These are phyloP conservation scores for Kodamaea kakaduensis DNA, from an alignment of 805 yeast species.

Conservation along the genomic window DNA sequence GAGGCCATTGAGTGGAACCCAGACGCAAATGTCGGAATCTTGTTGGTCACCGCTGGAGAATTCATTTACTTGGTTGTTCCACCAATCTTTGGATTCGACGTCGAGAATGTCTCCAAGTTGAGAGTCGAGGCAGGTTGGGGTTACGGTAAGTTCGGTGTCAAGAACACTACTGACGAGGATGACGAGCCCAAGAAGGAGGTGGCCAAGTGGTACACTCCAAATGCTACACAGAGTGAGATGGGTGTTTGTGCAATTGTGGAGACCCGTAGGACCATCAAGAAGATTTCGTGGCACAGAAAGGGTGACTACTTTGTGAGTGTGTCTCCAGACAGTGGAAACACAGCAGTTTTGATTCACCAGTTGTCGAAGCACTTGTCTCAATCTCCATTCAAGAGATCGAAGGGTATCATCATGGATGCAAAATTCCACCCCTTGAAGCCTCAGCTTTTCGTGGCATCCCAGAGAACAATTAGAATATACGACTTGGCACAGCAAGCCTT, in stretches of 20 bases:
- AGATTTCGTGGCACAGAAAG: constrained; percentile 90
- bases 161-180: constrained; percentile 31
- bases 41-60: constrained; percentile 84
- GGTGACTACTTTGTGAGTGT: constrained; percentile 96
- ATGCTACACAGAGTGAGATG: constrained; percentile 48
- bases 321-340: constrained; percentile 88
- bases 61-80: constrained; percentile 76
- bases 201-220: constrained; percentile 83
- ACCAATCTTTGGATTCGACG: constrained; percentile 83
- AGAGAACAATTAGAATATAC: constrained; percentile 85
- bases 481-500: constrained; percentile 83
- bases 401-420: constrained; percentile 94
- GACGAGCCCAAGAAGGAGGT: constrained; percentile 43
- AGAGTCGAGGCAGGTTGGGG: constrained; percentile 91
- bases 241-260: constrained; percentile 76
- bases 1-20: constrained; percentile 92
- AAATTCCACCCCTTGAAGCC: constrained; percentile 97
- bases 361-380: constrained; percentile 91
- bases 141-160: constrained; percentile 60
- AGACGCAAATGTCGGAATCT: constrained; percentile 61
- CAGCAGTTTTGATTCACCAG: constrained; percentile 92
- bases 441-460: constrained; percentile 88
- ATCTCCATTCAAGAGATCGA: constrained; percentile 89
- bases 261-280: constrained; percentile 64
- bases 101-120: constrained; percentile 75